Evolutionary conservation across 2,329 filamentous ascomycete species (phyloP).

Genomic region (Hypoxylon sp.): DNA sequence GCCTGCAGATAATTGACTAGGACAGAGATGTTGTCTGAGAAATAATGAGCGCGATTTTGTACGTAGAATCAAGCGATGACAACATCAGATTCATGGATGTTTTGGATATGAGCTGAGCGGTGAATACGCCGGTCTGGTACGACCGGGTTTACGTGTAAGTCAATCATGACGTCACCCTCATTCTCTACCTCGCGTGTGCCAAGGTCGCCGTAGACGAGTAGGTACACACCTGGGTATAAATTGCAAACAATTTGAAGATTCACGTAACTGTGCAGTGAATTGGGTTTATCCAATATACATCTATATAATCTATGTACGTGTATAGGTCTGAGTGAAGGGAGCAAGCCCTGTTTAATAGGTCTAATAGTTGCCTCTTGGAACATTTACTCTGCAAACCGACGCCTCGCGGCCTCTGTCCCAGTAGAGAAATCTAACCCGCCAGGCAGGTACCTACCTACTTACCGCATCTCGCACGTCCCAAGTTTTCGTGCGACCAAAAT

Average conservation of each 20-base stretch:
- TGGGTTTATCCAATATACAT: no score
- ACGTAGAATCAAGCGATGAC: background rate
- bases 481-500: conserved; percentile 14
- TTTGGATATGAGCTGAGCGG: conserved; percentile 19
- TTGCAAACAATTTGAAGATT: background rate
- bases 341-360: background rate
- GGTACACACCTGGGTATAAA: no score
- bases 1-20: background rate
- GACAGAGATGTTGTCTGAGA: background rate
- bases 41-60: background rate
- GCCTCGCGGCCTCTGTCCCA: background rate
- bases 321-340: background rate
- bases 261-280: background rate
- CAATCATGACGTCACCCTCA: conserved; percentile 23
- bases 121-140: conserved; percentile 15
- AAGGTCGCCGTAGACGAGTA: no score
- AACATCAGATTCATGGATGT: background rate
- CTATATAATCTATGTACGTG: background rate
- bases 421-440: background rate
- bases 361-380: background rate
- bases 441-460: conserved; percentile 30
- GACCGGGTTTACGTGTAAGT: background rate
- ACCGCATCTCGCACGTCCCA: conserved; percentile 33
- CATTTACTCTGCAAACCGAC: background rate
- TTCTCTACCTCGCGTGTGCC: background rate